A percentile compares a stretch with the other conserved stretches of the same genome.
Evolutionary conservation across 2,329 filamentous ascomycete species (phyloP).

Genomic region (Fusarium sp.): DNA sequence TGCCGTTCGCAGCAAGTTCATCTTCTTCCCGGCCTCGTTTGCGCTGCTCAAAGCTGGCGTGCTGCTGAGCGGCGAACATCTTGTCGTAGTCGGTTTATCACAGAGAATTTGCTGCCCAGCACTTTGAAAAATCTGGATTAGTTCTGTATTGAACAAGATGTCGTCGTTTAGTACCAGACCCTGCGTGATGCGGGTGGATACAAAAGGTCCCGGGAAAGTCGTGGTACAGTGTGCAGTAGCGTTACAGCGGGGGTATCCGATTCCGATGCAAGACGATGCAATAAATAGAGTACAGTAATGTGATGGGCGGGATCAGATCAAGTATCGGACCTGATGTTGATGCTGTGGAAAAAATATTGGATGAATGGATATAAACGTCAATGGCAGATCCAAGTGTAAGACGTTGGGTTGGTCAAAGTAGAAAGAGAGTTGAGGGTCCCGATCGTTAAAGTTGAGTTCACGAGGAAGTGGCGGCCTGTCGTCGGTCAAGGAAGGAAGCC

Average conservation of each 20-base stretch:
- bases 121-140: conserved; percentile 1
- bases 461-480: conserved; percentile 37
- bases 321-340: background rate
- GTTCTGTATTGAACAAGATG: background rate
- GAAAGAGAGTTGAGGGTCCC: conserved; percentile 18
- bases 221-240: conserved; percentile 4
- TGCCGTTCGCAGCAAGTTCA: conserved; percentile 51
- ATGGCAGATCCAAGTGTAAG: conserved; percentile 24
- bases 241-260: conserved; percentile 34
- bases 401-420: conserved; percentile 22
- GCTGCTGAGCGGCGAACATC: conserved; percentile 53
- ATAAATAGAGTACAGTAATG: conserved; percentile 11
- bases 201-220: conserved; percentile 25
- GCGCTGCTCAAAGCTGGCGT: conserved; percentile 50
- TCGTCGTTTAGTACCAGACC: conserved; percentile 30
- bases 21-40: conserved; percentile 61
- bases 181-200: conserved; percentile 44
- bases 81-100: background rate
- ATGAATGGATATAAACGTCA: conserved; percentile 21
- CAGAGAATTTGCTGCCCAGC: conserved; percentile 3
- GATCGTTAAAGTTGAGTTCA: conserved; percentile 31
- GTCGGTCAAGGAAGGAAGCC: conserved; percentile 34
- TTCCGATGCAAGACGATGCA: conserved; percentile 26
- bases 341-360: conserved; percentile 3
- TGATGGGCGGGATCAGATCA: conserved; percentile 12